Conservation (phyloP, 805 yeast species). For the Hagleromyces aurorensis region DNA sequence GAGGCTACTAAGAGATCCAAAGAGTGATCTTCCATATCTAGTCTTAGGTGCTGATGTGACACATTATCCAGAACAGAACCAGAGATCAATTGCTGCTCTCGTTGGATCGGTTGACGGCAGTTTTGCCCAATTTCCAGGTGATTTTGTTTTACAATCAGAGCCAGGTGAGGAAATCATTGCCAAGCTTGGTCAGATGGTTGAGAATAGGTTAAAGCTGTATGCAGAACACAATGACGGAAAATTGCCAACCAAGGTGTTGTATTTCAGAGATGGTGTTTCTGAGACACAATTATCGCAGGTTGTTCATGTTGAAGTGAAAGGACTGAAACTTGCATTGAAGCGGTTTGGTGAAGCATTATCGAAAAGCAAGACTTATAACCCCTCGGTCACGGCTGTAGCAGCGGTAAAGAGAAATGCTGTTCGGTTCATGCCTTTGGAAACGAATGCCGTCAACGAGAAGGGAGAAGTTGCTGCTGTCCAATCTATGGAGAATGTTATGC, state of each 20-base stretch:
- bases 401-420: constrained; percentile 20
- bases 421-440: constrained; percentile 19
- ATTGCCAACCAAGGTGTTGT: constrained; percentile 18
- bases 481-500: constrained; percentile 20
- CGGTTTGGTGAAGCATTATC: constrained; percentile 8
- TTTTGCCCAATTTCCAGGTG: constrained; percentile 21
- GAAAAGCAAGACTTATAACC: constrained; percentile 11
- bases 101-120: constrained; percentile 17
- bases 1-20: constrained; percentile 10
- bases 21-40: constrained; percentile 14
- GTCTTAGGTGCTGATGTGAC: constrained; percentile 23
- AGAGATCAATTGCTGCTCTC: constrained; percentile 17
- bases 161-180: constrained; percentile 19
- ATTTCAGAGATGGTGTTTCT: constrained; percentile 23
- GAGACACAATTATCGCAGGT: constrained; percentile 18
- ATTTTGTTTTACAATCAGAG: constrained; percentile 13
- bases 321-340: constrained; percentile 13
- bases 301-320: constrained; percentile 17
- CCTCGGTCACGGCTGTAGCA: constrained; percentile 14
- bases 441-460: constrained; percentile 15
- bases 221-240: constrained; percentile 16
- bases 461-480: constrained; percentile 18
- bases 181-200: constrained; percentile 12
- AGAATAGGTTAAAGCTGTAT: constrained; percentile 13
- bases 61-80: constrained; percentile 21